phyloP scores from a whole-genome alignment of 768 basidiomycete genomes.

The Auriculariales sp. region DNA sequence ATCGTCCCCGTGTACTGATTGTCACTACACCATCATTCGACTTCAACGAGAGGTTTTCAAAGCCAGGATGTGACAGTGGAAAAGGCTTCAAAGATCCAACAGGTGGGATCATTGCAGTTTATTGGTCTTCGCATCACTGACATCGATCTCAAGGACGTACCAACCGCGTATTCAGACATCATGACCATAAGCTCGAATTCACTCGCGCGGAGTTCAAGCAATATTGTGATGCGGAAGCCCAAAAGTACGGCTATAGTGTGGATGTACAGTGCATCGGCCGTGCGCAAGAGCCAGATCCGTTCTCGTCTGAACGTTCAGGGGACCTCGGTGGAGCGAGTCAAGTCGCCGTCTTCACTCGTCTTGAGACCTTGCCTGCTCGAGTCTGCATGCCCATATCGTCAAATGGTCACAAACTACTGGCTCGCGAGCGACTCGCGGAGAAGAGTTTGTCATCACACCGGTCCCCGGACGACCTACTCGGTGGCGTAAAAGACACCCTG shows the following conservation, averaged over 20 bases:
- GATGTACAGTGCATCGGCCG: conserved; percentile 44
- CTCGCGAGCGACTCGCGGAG: not conserved
- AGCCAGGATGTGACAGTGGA: no score
- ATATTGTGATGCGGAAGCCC: conserved; percentile 45
- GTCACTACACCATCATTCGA: conserved; percentile 78
- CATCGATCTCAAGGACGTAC: conserved; percentile 29
- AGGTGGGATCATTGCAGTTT: no score
- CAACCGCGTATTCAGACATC: conserved; percentile 58
- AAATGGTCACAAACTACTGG: not conserved
- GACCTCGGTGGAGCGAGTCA: conserved; percentile 52
- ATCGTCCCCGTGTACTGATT: conserved; percentile 58
- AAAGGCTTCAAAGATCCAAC: conserved; percentile 22
- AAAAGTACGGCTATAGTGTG: conserved; percentile 61
- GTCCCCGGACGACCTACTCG: not conserved
- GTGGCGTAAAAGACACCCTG: not conserved
- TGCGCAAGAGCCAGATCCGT: conserved; percentile 46
- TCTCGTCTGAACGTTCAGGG: conserved; percentile 58
- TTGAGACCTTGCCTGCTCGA: conserved; percentile 1
- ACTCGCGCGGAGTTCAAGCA: conserved; percentile 53
- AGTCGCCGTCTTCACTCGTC: conserved; percentile 42
- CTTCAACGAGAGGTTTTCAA: conserved; percentile 63
- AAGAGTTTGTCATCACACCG: not conserved
- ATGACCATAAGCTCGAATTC: conserved; percentile 87
- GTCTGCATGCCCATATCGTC: not conserved
- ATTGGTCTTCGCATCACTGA: not conserved